These are phyloP conservation scores for Bisporella sp. DNA, from an alignment of 2,329 filamentous ascomycete species.

Conservation along the genomic window DNA sequence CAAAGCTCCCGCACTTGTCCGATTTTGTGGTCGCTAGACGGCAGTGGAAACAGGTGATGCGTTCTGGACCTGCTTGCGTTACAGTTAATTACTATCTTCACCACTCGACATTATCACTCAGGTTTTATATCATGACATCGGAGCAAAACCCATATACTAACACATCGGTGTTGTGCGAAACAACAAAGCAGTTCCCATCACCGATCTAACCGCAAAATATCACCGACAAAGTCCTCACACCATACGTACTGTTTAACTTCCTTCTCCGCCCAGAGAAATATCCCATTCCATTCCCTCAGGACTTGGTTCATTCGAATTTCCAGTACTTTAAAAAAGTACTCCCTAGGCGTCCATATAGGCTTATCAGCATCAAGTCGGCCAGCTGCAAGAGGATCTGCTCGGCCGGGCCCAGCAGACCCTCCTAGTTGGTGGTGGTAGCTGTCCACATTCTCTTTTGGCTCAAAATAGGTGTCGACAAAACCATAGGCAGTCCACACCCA, in stretches of 20 bases:
- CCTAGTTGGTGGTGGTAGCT: slow-evolving; percentile 2
- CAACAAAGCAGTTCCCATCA: too few species aligned
- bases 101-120: too few species aligned
- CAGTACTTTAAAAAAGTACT: slow-evolving; percentile 9
- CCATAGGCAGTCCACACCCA: not conserved
- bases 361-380: slow-evolving; percentile 3
- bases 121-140: too few species aligned
- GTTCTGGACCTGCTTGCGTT: not conserved
- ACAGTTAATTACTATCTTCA: too few species aligned
- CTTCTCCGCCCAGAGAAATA: not conserved
- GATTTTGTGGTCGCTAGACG: not conserved
- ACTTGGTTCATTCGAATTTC: slow-evolving; percentile 6
- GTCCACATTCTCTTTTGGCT: slow-evolving; percentile 2
- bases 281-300: slow-evolving; percentile 6
- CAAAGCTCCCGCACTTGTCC: not conserved
- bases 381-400: slow-evolving; percentile 7
- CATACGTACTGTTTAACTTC: slow-evolving; percentile 6
- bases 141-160: too few species aligned
- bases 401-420: not conserved
- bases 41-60: not conserved
- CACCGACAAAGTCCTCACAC: not conserved
- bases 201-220: too few species aligned
- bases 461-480: not conserved
- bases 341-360: slow-evolving; percentile 7
- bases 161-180: too few species aligned